Conservation (phyloP, 768 basidiomycete species). For the Hebeloma cylindrosporum region DNA sequence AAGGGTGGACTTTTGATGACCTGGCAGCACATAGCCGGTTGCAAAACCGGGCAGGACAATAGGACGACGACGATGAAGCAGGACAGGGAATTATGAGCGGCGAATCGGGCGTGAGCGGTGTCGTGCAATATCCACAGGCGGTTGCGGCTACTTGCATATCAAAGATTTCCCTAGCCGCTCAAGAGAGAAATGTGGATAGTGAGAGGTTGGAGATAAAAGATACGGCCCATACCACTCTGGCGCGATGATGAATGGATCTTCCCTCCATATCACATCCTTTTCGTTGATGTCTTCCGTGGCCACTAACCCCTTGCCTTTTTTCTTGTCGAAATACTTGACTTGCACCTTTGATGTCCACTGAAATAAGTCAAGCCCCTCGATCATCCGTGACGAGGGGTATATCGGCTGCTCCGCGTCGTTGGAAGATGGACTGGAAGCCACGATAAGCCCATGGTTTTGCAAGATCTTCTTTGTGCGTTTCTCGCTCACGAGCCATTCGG, state of each 20-base stretch:
- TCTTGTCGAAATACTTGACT: slow-evolving; percentile 64
- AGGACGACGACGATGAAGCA: slow-evolving; percentile 36
- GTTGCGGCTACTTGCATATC: slow-evolving; percentile 57
- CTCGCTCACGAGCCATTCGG: slow-evolving; percentile 81
- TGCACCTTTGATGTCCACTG: slow-evolving; percentile 65
- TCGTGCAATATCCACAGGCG: slow-evolving; percentile 77
- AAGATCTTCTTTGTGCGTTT: slow-evolving; percentile 76
- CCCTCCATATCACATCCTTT: slow-evolving; percentile 81
- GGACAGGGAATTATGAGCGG: slow-evolving; percentile 55
- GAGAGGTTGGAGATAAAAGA: neutral
- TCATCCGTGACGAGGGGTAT: slow-evolving; percentile 64
- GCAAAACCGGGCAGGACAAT: slow-evolving; percentile 74
- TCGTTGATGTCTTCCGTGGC: slow-evolving; percentile 64
- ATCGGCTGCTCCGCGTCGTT: slow-evolving; percentile 23
- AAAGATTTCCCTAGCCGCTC: slow-evolving; percentile 66
- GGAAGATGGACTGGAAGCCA: slow-evolving; percentile 19
- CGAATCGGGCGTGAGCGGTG: slow-evolving; percentile 49
- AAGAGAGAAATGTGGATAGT: slow-evolving; percentile 6
- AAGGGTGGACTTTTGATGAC: slow-evolving; percentile 60
- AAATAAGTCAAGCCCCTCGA: slow-evolving; percentile 59
- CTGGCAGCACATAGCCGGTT: slow-evolving; percentile 74
- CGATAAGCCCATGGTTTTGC: slow-evolving; percentile 54
- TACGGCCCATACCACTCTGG: slow-evolving; percentile 63
- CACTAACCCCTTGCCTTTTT: slow-evolving; percentile 83
- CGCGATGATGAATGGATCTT: slow-evolving; percentile 79